These are phyloP conservation scores for Lepraria neglecta DNA, from an alignment of 495 filamentous ascomycete species.

Conservation along the genomic window DNA sequence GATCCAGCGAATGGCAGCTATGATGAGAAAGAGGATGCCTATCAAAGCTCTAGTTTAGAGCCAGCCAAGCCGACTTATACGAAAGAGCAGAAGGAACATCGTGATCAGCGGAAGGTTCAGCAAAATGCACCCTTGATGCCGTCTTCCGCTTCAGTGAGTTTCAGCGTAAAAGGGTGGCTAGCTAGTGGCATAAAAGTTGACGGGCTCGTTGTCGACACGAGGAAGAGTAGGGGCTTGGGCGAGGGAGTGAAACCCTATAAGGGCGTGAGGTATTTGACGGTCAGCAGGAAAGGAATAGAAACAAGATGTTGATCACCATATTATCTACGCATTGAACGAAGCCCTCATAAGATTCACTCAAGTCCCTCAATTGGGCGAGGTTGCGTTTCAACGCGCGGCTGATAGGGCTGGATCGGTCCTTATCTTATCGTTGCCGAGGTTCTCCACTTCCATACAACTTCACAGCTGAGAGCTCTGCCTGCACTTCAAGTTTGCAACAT, in stretches of 20 bases:
- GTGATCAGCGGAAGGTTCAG: conserved; percentile 49
- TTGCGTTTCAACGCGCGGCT: neutral
- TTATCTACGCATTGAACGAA: neutral
- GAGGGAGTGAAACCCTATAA: conserved; percentile 92
- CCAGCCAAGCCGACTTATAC: conserved; percentile 19
- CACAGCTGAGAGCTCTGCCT: neutral
- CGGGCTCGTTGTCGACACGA: conserved; percentile 74
- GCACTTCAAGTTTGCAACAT: neutral
- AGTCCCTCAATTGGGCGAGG: neutral
- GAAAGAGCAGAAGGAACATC: conserved; percentile 32
- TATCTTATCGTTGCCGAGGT: conserved; percentile 5
- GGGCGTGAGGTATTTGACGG: conserved; percentile 93
- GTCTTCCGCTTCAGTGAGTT: conserved; percentile 75
- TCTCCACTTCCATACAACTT: neutral
- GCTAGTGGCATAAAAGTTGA: conserved; percentile 92
- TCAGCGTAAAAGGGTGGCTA: conserved; percentile 90
- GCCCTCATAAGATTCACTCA: too few species aligned
- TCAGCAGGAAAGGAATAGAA: conserved; percentile 81
- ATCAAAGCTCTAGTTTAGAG: conserved; percentile 22
- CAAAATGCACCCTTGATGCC: conserved; percentile 86
- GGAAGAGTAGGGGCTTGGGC: conserved; percentile 78
- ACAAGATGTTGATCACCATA: conserved; percentile 49
- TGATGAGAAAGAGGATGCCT: conserved; percentile 40
- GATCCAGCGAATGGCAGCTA: conserved; percentile 45
- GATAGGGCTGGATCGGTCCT: neutral